phyloP scores from a whole-genome alignment of 495 filamentous ascomycete species.

The Symbiotaphrina buchneri region DNA sequence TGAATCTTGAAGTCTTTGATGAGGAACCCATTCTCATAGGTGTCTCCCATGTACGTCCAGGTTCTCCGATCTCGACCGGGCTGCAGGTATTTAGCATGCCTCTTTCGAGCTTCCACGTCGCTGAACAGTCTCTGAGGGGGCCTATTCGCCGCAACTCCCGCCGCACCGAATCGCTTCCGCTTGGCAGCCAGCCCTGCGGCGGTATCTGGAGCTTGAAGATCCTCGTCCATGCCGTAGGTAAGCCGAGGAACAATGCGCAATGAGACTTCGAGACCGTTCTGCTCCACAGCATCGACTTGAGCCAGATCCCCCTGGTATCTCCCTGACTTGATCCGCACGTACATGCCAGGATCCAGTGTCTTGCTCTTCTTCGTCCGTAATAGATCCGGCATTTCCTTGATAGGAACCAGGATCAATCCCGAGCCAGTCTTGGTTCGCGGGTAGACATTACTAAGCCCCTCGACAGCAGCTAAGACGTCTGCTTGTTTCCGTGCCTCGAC shows the following conservation, averaged over 20 bases:
- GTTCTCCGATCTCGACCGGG: conserved; percentile 39
- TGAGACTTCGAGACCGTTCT: conserved; percentile 72
- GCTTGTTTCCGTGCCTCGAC: conserved; percentile 72
- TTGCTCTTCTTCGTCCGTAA: conserved; percentile 72
- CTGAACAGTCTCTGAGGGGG: conserved; percentile 86
- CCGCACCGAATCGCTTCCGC: conserved; percentile 45
- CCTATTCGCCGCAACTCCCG: conserved; percentile 14
- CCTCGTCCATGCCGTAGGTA: conserved; percentile 77
- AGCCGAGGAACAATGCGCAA: conserved; percentile 74
- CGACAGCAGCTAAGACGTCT: conserved; percentile 60
- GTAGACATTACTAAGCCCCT: conserved; percentile 70
- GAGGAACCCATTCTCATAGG: conserved; percentile 80
- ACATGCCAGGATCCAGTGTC: conserved; percentile 67
- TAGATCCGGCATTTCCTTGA: conserved; percentile 94
- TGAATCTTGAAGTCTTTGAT: conserved; percentile 88
- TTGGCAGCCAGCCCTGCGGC: conserved; percentile 26
- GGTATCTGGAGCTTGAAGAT: conserved; percentile 26
- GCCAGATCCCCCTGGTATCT: conserved; percentile 82
- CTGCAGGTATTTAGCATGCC: conserved; percentile 44
- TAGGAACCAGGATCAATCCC: conserved; percentile 68
- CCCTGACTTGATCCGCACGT: conserved; percentile 70
- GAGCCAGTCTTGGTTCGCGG: conserved; percentile 50
- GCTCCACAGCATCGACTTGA: conserved; percentile 80
- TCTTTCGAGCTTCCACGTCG: conserved; percentile 80
- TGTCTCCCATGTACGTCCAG: conserved; percentile 67